Evolutionary conservation across 768 basidiomycete genomes (phyloP).

Genomic region (Austroboletus festivus): DNA sequence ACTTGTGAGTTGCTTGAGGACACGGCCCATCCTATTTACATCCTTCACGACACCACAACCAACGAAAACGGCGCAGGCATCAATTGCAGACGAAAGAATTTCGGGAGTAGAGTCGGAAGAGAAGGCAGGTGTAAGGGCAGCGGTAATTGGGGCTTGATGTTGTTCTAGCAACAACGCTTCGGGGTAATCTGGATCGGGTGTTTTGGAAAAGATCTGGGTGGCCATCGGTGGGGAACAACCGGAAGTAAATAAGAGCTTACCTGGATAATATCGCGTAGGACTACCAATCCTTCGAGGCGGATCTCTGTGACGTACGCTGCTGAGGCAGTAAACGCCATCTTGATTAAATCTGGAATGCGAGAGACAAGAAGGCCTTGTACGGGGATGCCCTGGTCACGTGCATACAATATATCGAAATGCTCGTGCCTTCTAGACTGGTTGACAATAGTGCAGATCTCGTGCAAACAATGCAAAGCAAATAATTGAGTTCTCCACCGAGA

Average conservation of each 20-base stretch:
- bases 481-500: slow-evolving; percentile 96
- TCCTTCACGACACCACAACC: slow-evolving; percentile 94
- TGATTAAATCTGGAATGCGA: slow-evolving; percentile 89
- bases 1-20: slow-evolving; percentile 81
- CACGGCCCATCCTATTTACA: slow-evolving; percentile 87
- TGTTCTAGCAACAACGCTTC: slow-evolving; percentile 90
- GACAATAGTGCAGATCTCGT: slow-evolving; percentile 80
- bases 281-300: slow-evolving; percentile 82
- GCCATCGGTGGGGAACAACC: slow-evolving; percentile 4
- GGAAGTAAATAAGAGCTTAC: slow-evolving; percentile 37
- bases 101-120: slow-evolving; percentile 94
- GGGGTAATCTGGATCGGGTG: slow-evolving; percentile 91
- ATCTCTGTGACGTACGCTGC: slow-evolving; percentile 97
- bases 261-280: slow-evolving; percentile 90
- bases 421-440: slow-evolving; percentile 70
- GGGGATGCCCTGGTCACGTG: slow-evolving; percentile 56
- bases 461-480: slow-evolving; percentile 90
- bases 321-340: slow-evolving; percentile 96
- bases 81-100: slow-evolving; percentile 86
- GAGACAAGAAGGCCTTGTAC: slow-evolving; percentile 69
- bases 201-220: slow-evolving; percentile 75
- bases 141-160: slow-evolving; percentile 96
- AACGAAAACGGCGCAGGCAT: slow-evolving; percentile 92
- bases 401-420: slow-evolving; percentile 77
- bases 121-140: slow-evolving; percentile 95